phyloP scores from a whole-genome alignment of 2,329 filamentous ascomycete genomes.

The Aspergillus ustus region DNA sequence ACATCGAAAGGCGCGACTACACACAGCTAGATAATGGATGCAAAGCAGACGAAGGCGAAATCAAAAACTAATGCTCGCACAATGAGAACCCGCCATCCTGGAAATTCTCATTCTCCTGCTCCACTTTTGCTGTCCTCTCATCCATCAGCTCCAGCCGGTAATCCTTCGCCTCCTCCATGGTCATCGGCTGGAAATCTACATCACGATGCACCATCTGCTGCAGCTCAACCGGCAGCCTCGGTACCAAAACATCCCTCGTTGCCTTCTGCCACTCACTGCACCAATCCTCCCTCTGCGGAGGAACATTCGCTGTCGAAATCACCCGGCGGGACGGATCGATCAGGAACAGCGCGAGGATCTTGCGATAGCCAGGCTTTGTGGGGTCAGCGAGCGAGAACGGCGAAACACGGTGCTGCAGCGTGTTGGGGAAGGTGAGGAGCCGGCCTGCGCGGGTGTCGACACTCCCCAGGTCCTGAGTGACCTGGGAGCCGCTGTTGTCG shows the following conservation, averaged over 20 bases:
- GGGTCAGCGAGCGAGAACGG: conserved; percentile 10
- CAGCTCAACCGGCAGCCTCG: conserved; percentile 29
- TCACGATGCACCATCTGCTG: conserved; percentile 34
- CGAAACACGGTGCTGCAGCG: conserved; percentile 11
- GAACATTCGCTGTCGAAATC: conserved; percentile 17
- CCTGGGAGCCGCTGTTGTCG: conserved; percentile 23
- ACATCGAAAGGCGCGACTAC: background rate
- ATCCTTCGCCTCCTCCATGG: conserved; percentile 6
- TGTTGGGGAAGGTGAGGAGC: conserved; percentile 13
- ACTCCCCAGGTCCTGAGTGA: conserved; percentile 17
- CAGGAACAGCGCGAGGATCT: conserved; percentile 12
- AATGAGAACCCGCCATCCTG: background rate
- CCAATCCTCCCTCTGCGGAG: conserved; percentile 19
- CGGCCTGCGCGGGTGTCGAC: conserved; percentile 6
- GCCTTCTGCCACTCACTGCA: conserved; percentile 9
- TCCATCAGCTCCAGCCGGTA: conserved; percentile 9
- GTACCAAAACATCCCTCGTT: conserved; percentile 18
- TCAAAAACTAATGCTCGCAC: conserved; percentile 2
- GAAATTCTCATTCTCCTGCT: background rate
- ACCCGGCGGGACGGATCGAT: conserved; percentile 13
- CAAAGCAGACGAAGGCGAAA: background rate
- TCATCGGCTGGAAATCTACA: conserved; percentile 29
- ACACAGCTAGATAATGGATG: background rate
- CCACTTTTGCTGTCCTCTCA: background rate
- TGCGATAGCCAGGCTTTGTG: conserved; percentile 6